A percentile compares a stretch with the other conserved stretches of the same genome.
phyloP scores from a whole-genome alignment of 208 protist genomes.

The Crithidia bombi region DNA sequence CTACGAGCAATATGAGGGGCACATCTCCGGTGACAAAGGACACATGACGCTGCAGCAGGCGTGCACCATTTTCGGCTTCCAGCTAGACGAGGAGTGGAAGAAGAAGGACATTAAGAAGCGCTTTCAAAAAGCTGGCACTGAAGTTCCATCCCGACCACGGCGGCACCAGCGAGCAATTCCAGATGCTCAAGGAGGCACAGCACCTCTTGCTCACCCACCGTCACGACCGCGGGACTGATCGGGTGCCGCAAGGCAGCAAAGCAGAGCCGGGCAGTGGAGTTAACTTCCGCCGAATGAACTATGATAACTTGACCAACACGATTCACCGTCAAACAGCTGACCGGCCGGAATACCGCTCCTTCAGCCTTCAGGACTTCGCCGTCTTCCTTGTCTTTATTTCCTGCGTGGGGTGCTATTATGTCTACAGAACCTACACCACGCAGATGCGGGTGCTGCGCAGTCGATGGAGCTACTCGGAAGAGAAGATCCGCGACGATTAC shows the following conservation, averaged over 20 bases:
- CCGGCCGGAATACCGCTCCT: constrained; percentile 72
- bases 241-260: constrained; percentile 9
- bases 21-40: constrained; percentile 78
- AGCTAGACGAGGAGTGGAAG: constrained; percentile 75
- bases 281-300: constrained; percentile 81
- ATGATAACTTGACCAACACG: constrained; percentile 79
- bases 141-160: constrained; percentile 86
- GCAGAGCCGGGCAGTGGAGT: constrained; percentile 37
- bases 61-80: constrained; percentile 89
- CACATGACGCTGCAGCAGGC: constrained; percentile 88
- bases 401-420: constrained; percentile 54
- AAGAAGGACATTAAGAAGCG: constrained; percentile 80
- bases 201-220: constrained; percentile 80
- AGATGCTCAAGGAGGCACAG: constrained; percentile 84
- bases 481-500: constrained; percentile 48
- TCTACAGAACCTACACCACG: constrained; percentile 66
- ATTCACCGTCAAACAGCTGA: constrained; percentile 83
- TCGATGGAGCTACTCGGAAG: constrained; percentile 83
- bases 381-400: constrained; percentile 69
- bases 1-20: constrained; percentile 54
- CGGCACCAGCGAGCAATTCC: constrained; percentile 83
- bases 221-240: constrained; percentile 51
- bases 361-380: constrained; percentile 65
- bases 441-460: constrained; percentile 68
- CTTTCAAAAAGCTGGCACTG: constrained; percentile 77